A percentile compares a stretch with the other conserved stretches of the same genome.
Evolutionary conservation across 2,329 filamentous ascomycete genomes (phyloP).

Genomic region (Seiridium cupressi): DNA sequence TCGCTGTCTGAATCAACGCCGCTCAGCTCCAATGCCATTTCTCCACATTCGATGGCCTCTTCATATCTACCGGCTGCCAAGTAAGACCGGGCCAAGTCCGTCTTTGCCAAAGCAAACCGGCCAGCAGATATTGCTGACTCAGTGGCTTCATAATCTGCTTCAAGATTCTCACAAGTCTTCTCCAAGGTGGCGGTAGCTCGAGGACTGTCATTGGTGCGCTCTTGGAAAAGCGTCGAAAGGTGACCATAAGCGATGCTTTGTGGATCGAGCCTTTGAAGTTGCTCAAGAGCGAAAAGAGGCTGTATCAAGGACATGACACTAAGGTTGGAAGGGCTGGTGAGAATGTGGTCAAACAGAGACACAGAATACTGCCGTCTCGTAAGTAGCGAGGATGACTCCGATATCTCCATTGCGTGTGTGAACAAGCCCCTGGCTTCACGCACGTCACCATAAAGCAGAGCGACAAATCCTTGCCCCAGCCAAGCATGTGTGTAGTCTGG

Average conservation of each 20-base stretch:
- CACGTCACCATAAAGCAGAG: conserved; percentile 69
- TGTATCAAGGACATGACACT: conserved; percentile 69
- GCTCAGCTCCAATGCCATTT: conserved; percentile 76
- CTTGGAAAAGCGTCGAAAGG: conserved; percentile 75
- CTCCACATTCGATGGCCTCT: conserved; percentile 74
- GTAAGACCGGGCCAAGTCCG: conserved; percentile 82
- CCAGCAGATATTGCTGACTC: conserved; percentile 74
- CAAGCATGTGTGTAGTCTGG: conserved; percentile 92
- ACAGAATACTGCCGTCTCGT: conserved; percentile 77
- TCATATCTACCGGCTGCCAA: conserved; percentile 66
- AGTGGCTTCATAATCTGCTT: conserved; percentile 79
- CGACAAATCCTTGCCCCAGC: conserved; percentile 88
- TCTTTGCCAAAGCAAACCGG: conserved; percentile 77
- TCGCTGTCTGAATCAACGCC: conserved; percentile 68
- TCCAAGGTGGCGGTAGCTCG: conserved; percentile 64
- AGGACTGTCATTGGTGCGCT: conserved; percentile 69
- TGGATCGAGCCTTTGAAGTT: conserved; percentile 71
- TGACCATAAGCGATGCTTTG: conserved; percentile 73
- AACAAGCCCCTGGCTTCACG: conserved; percentile 83
- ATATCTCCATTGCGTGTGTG: conserved; percentile 91
- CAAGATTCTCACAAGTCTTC: conserved; percentile 65
- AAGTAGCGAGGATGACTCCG: conserved; percentile 70
- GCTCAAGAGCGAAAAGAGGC: conserved; percentile 83
- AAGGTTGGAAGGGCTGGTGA: conserved; percentile 51
- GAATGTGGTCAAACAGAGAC: conserved; percentile 78